Evolutionary conservation across 495 filamentous ascomycete genomes (phyloP), one percentile per base, ranked within the genome.

Genomic region (Trichocladium uniseriatum): DNA sequence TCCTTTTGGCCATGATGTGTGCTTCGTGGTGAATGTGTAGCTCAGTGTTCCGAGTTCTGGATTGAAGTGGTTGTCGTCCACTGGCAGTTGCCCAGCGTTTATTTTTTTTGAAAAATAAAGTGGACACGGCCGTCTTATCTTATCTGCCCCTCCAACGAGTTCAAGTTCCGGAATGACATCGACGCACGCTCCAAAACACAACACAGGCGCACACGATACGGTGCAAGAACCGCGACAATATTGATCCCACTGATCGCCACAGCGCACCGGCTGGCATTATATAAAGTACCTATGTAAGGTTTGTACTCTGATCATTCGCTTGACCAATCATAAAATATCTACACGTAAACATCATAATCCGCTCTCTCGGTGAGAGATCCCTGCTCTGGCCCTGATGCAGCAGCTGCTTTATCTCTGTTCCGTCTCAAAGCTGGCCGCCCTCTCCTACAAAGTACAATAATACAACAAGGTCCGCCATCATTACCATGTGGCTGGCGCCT

Each of bases 1-100:
- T 91, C 67, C 87, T 77, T 64, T 90, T 92, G 21, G 69, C 79
- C 86, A 90, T 91, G 40, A 28, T 48, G 39, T 35, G 31, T 36
- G 32, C 10, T 46, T 6, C 15, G 45, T 22, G 38, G 13, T 16
- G 1, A 6, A 19, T 9, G 7, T 34, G 1, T 38, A 6, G 37
- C 2, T 20, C 3, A 29, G 38, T 43, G 41, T 2, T 34, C 27
- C 6, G 16, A 22, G 15, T n/a, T 9, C 35, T 20, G 37, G 16
- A 5, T 39, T 9, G 14, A 14, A 6, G 8, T 21, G 15, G 18
- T 37, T 36, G 31, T 38, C 19, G 35, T 16, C 15, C 24, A 32
- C 13, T 21, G 18, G 3, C 18, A 16, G 20, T 15, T 28, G n/a
- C 13, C 22, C 11, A 19, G 19, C 8, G 0, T 10, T 1, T 19